Conservation (phyloP, 108 stramenopile species). For the Aurantiochytrium sp. region DNA sequence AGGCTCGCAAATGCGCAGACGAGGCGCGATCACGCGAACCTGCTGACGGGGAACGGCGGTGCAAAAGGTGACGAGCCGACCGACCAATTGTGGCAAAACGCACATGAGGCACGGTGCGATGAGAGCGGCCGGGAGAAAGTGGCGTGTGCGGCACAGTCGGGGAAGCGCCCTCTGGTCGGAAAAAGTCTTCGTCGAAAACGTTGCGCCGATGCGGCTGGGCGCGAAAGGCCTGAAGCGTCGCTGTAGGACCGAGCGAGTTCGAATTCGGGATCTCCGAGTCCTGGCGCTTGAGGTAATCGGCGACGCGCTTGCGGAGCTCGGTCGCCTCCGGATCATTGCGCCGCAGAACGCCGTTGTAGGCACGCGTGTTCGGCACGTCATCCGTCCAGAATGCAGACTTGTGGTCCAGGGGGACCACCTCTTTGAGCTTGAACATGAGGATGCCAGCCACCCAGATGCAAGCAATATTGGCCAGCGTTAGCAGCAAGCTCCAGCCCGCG, state of each 20-base stretch:
- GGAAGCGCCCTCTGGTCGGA: not conserved
- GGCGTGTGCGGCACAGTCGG: no score
- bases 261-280: not conserved
- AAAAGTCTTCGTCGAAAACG: not conserved
- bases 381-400: slow-evolving; percentile 11
- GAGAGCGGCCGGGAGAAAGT: no score
- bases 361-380: slow-evolving; percentile 7
- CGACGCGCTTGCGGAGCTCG: not conserved
- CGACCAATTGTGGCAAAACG: no score
- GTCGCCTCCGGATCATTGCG: not conserved
- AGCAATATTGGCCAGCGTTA: slow-evolving; percentile 64
- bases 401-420: slow-evolving; percentile 6
- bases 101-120: no score
- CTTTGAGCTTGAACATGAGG: slow-evolving; percentile 49
- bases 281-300: not conserved
- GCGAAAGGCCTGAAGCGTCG: not conserved
- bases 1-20: no score
- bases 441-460: slow-evolving; percentile 56
- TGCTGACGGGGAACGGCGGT: no score
- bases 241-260: not conserved
- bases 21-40: no score
- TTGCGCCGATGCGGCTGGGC: not conserved
- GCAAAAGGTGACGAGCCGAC: no score
- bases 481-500: slow-evolving; percentile 33
- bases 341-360: not conserved